These are phyloP conservation scores for Epithemia pelagica DNA, from an alignment of 108 stramenopile genomes.

Conservation along the genomic window DNA sequence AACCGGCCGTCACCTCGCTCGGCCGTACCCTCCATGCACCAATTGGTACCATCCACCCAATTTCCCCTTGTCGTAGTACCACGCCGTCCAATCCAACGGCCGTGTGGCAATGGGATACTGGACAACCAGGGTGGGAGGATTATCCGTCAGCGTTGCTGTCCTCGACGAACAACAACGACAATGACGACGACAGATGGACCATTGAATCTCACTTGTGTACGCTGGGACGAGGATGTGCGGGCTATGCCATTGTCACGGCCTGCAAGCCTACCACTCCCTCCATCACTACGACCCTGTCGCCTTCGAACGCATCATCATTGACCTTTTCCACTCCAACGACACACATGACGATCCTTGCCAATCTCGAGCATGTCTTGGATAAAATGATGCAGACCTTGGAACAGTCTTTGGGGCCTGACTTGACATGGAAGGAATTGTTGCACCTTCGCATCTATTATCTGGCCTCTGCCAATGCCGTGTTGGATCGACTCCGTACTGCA, in stretches of 20 bases:
- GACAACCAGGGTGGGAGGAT: neutral
- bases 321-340: too few relatives aligned
- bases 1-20: constrained; percentile 39
- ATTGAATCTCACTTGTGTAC: constrained; percentile 23
- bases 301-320: too few relatives aligned
- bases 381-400: constrained; percentile 40
- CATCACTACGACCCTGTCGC: neutral
- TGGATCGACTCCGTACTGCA: neutral
- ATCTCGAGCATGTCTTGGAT: constrained; percentile 23
- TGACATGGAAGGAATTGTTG: neutral
- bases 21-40: neutral
- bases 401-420: neutral
- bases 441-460: constrained; percentile 2
- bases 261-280: neutral
- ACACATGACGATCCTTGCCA: constrained; percentile 12
- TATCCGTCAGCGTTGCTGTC: neutral
- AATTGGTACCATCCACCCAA: neutral
- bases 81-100: neutral
- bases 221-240: constrained; percentile 38
- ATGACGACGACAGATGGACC: neutral
- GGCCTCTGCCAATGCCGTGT: neutral
- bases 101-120: neutral
- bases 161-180: neutral
- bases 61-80: neutral
- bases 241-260: constrained; percentile 42